Conservation (phyloP, 345 rosid genomes). For the Brassica cretica region DNA sequence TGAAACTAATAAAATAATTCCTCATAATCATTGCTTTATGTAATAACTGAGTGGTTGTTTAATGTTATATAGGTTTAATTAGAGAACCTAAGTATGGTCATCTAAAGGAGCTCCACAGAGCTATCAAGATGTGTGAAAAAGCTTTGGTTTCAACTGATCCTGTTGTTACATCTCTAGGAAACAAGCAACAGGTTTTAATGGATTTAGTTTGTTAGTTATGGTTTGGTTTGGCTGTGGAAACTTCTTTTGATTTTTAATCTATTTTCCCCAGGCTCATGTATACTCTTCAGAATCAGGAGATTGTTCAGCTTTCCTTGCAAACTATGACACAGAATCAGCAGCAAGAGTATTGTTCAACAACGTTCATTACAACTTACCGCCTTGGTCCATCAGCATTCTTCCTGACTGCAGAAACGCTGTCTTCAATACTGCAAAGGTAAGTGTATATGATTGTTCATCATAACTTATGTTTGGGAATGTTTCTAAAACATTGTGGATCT, state of each 20-base stretch:
- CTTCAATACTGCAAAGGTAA: conserved; percentile 96
- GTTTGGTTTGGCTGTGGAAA: not conserved
- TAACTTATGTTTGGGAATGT: not conserved
- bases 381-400: conserved; percentile 98
- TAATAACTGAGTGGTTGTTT: conserved; percentile 27
- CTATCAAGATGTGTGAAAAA: conserved; percentile 91
- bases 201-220: not conserved
- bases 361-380: conserved; percentile 96
- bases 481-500: conserved; percentile 9
- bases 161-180: conserved; percentile 75
- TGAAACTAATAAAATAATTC: not conserved
- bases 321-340: conserved; percentile 83
- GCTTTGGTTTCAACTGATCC: conserved; percentile 87
- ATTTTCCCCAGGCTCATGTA: conserved; percentile 65
- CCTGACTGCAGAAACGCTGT: conserved; percentile 97
- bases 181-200: conserved; percentile 71
- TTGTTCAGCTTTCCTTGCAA: conserved; percentile 95
- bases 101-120: conserved; percentile 90
- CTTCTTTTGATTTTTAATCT: not conserved
- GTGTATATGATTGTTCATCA: not conserved
- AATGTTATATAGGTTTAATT: conserved; percentile 63
- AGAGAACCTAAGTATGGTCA: conserved; percentile 97
- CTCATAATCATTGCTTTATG: not conserved
- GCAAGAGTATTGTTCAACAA: conserved; percentile 85
- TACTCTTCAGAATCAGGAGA: conserved; percentile 77